Conservation (phyloP, 176 grass and related monocot species). For the Oryza australiensis region DNA sequence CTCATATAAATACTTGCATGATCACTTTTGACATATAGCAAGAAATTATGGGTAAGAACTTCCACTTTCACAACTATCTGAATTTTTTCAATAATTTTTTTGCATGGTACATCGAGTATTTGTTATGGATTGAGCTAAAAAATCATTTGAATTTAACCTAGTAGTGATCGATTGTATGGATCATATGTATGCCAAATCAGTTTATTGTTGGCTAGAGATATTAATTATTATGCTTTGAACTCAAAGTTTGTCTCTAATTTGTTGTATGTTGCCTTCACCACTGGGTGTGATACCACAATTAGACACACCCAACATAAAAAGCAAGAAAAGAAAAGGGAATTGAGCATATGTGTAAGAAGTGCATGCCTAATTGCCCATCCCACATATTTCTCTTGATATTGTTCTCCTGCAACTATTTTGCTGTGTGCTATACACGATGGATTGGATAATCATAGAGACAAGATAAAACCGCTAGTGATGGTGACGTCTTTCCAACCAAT, state of each 20-base stretch:
- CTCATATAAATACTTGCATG: no score
- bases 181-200: neutral
- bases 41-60: no score
- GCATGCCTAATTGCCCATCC: neutral
- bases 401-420: neutral
- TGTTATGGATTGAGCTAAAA: no score
- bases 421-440: neutral
- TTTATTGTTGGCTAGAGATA: neutral
- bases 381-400: neutral
- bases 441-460: neutral
- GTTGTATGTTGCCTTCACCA: neutral
- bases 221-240: neutral
- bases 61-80: no score
- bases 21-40: no score
- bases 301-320: neutral
- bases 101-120: no score
- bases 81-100: no score
- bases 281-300: neutral
- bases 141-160: no score
- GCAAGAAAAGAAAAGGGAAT: no score
- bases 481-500: neutral
- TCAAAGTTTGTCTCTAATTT: neutral
- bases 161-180: no score
- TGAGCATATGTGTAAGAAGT: no score
- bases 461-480: neutral